Base-by-base conservation (phyloP, 2,329 filamentous ascomycete genomes). In the Colletotrichum sojae region DNA sequence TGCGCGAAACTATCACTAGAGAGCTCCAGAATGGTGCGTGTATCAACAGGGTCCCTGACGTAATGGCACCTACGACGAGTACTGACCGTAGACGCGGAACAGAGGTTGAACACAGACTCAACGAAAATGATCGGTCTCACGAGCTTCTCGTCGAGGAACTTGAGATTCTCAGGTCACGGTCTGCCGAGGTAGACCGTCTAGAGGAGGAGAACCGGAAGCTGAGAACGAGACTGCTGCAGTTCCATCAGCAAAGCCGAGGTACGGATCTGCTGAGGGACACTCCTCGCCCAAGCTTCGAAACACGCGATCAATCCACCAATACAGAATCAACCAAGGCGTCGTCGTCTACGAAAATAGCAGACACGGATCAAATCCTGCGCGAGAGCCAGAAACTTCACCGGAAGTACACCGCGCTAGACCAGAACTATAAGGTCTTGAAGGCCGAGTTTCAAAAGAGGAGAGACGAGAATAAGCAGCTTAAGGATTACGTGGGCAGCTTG, bases 401-500 rank as follows among this genome's bases (percentile, higher is more conserved):
- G 20, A 83, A 79, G 59, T 84, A 84, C 62, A 76, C 77, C 40
- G 80, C 80, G 5, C 74, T 87, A 55, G 80, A 74, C 31, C 75
- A 75, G 56, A 82, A 78, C 70, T 83, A 83, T 73, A 85, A 79
- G 64, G 79, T 73, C 2, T 78, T 82, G 53, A 80, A 81, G 64
- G 77, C 78, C 13, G 76, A 79, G 8, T 76, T 84, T 9, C 74
- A 76, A 39, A 83, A 80, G 71, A 80, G 81, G 55, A 83, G 82
- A 31, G 77, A 80, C 1, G 79, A 83, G 25, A 80, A 81, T 4
- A 78, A 84, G 6, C 73, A 75, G 39, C 89, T 86, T 86, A 78
- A 79, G 27, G 75, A 78, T 6, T 83, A 86, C 62, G 82, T 83
- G 5, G 80, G 80, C 22, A 73, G 78, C 13, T 74, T 88, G 18